Conservation (phyloP, 164 flowering plant species). For the Protea cynaroides region DNA sequence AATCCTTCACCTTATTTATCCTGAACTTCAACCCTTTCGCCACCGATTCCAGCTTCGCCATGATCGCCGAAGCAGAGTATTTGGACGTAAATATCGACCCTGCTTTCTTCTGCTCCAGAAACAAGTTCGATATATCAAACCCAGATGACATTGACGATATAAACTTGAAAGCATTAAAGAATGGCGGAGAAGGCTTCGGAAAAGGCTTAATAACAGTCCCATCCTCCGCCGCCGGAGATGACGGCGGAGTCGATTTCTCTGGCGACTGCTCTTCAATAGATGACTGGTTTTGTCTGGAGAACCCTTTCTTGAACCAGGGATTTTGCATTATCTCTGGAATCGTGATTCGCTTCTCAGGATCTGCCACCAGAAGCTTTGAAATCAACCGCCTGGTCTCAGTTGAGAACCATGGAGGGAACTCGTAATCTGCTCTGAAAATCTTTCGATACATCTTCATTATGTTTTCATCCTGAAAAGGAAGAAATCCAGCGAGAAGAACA, state of each 20-base stretch:
- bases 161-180: slow-evolving; percentile 74
- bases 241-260: background rate
- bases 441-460: slow-evolving; percentile 61
- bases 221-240: background rate
- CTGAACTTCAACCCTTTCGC: slow-evolving; percentile 45
- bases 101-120: slow-evolving; percentile 42
- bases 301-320: slow-evolving; percentile 54
- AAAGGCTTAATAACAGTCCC: background rate
- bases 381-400: slow-evolving; percentile 40
- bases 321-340: slow-evolving; percentile 42
- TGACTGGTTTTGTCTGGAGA: slow-evolving; percentile 20
- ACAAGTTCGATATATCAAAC: slow-evolving; percentile 65
- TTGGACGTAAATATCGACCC: slow-evolving; percentile 62
- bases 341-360: slow-evolving; percentile 46
- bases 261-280: slow-evolving; percentile 10
- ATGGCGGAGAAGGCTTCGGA: slow-evolving; percentile 29
- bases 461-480: slow-evolving; percentile 76
- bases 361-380: slow-evolving; percentile 46
- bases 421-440: slow-evolving; percentile 46
- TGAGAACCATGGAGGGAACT: slow-evolving; percentile 71
- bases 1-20: slow-evolving; percentile 41
- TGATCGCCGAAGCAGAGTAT: slow-evolving; percentile 43
- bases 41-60: slow-evolving; percentile 46
- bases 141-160: slow-evolving; percentile 85
- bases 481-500: slow-evolving; percentile 64